These are phyloP conservation scores for Diplodia seriata DNA, from an alignment of 2,329 filamentous ascomycete genomes.

Conservation along the genomic window DNA sequence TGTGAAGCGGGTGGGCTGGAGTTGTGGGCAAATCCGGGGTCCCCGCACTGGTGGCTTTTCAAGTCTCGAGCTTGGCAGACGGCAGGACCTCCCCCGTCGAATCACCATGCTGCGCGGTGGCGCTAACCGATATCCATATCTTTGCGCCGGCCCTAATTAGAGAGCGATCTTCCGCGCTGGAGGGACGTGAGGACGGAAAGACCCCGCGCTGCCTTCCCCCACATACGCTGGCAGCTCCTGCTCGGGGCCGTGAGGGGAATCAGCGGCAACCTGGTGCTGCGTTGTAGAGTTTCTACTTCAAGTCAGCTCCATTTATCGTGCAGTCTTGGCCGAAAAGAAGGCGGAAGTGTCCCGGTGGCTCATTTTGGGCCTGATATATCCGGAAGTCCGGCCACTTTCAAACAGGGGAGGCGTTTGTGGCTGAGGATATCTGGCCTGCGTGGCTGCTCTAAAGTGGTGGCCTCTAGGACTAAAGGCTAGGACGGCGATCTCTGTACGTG, in stretches of 20 bases:
- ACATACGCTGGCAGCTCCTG: not conserved
- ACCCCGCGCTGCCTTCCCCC: slow-evolving; percentile 6
- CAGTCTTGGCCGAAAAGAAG: not conserved
- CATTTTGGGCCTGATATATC: slow-evolving; percentile 8
- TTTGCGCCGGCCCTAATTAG: not conserved
- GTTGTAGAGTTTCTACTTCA: not conserved
- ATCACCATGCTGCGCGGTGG: not conserved
- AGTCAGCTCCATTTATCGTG: not conserved
- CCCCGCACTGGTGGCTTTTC: slow-evolving; percentile 24
- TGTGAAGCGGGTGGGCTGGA: not conserved
- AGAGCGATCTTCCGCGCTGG: not conserved
- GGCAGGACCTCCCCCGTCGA: not conserved
- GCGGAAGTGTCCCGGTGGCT: slow-evolving; percentile 13
- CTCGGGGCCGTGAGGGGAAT: not conserved
- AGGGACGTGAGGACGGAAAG: slow-evolving; percentile 10
- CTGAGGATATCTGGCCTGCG: not conserved
- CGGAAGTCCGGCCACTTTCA: not conserved
- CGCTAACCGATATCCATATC: slow-evolving; percentile 4
- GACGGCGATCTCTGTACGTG: slow-evolving; percentile 1
- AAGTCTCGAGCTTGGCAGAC: not conserved
- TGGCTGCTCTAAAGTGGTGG: not conserved
- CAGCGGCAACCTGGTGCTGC: not conserved
- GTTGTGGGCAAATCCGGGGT: slow-evolving; percentile 13
- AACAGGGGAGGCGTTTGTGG: slow-evolving; percentile 11
- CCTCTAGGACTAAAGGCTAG: not conserved